Evolutionary conservation across 148 eudicot species (phyloP).

Genomic region (Beta vulgaris): DNA sequence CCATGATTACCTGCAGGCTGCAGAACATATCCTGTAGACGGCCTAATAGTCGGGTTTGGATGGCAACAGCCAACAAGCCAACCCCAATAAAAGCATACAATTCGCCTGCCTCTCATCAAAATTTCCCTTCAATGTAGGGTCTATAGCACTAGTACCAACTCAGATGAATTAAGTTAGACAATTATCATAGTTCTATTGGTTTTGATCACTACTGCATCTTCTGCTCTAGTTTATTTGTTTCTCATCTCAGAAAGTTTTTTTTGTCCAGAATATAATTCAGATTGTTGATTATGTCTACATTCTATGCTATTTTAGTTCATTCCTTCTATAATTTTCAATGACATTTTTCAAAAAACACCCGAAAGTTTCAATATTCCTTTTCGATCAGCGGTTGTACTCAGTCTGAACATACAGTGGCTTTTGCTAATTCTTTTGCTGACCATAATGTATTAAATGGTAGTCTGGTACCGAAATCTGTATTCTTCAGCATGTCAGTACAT

Average conservation of each 20-base stretch:
- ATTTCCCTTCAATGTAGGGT: constrained; percentile 28
- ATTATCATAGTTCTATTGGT: too few relatives aligned
- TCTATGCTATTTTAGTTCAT: neutral
- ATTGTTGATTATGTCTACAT: neutral
- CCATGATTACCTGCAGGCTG: constrained; percentile 36
- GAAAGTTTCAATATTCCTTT: too few relatives aligned
- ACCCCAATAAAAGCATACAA: constrained; percentile 27
- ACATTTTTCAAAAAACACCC: too few relatives aligned
- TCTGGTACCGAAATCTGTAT: too few relatives aligned
- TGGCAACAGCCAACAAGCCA: constrained; percentile 43
- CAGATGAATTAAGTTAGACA: constrained; percentile 25
- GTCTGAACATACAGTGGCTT: too few relatives aligned
- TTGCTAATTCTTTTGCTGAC: too few relatives aligned
- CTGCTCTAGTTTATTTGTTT: neutral
- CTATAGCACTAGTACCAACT: constrained; percentile 17
- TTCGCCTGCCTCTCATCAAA: constrained; percentile 28
- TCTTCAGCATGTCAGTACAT: too few relatives aligned
- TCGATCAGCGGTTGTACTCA: too few relatives aligned
- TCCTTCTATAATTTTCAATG: neutral
- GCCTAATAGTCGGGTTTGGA: constrained; percentile 43
- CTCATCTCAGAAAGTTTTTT: neutral
- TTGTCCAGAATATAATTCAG: neutral
- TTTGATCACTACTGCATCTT: neutral
- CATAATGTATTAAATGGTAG: too few relatives aligned
- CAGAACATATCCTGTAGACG: constrained; percentile 32